phyloP scores from a whole-genome alignment of 2,329 filamentous ascomycete species.

The Calonectria pseudoturangicola region DNA sequence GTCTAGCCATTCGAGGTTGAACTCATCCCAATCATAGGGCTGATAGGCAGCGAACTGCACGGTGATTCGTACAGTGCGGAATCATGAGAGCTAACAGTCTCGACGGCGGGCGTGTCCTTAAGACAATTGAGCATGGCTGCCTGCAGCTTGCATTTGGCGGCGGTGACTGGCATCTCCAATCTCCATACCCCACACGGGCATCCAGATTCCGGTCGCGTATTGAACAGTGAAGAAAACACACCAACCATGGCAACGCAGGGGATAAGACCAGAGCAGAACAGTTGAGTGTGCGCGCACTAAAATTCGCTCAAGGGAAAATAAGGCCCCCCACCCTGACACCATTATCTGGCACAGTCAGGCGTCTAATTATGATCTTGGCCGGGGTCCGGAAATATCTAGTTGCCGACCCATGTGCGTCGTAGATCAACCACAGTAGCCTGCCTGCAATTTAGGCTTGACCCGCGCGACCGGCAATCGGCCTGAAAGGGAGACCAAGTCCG shows the following conservation, averaged over 20 bases:
- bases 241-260: conserved; percentile 6
- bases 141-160: conserved; percentile 18
- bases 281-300: neutral
- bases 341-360: neutral
- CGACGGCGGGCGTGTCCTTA: neutral
- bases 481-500: neutral
- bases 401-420: conserved; percentile 6
- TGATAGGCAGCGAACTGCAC: neutral
- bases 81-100: neutral
- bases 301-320: neutral
- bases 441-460: neutral
- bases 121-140: neutral
- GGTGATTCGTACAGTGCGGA: conserved; percentile 14
- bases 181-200: conserved; percentile 2
- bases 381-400: neutral
- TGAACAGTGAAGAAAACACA: conserved; percentile 12
- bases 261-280: neutral
- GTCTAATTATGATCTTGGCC: neutral
- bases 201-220: conserved; percentile 24
- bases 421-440: conserved; percentile 7
- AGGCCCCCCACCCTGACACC: neutral
- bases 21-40: conserved; percentile 3
- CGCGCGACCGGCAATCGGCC: conserved; percentile 15
- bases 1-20: neutral
- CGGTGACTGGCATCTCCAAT: conserved; percentile 10